Evolutionary conservation across 495 filamentous ascomycete genomes (phyloP), one percentile per base, ranked within the genome.

Genomic region (Cryomyces antarcticus): DNA sequence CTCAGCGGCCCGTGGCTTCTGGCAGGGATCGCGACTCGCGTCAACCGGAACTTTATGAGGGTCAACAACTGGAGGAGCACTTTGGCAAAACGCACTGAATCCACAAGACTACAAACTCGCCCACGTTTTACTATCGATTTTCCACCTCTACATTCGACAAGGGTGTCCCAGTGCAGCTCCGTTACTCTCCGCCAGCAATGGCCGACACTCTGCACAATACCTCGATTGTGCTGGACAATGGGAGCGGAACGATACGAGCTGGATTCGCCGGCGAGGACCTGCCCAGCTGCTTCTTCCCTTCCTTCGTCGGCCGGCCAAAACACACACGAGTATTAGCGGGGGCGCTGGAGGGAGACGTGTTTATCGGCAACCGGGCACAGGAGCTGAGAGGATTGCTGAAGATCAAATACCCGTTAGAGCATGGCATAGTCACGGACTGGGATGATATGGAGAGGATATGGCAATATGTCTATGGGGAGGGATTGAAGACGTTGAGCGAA

Each of bases 401-500:
- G 66, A 86, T 99, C 53, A 72, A 75, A 41, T 96, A 96, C 55
- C 89, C 89, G 36, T 69, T 99, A 44, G 92, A 95, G 60, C 89
- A 99, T 60, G 89, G 89, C 54, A 89, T 96, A 49, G 89, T 99
- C 38, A 99, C 89, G 46, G 87, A 99, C 62, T 99, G 89, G 89
- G 89, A 96, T 53, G 89, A 99, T 56, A 99, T 99, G 89, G 89
- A 96, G 66, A 80, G 82, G 60, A 99, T 99, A 62, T 99, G 89
- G 89, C 80, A 85, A 59, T 77, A 78, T 54, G 78, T 82, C 41
- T 84, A 82, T 60, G 72, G 74, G 46, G 79, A 80, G 55, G 79
- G 82, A 49, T 61, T 99, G 50, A 96, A 95, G 66, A 93, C 88
- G 28, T 69, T 93, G 53, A 93, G 86, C 54, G 89, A 96, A 67